Percentiles rank a stretch among this genome's conserved stretches.
These are phyloP conservation scores for Nannochloropsis gaditana DNA, from an alignment of 108 stramenopile genomes.

Conservation along the genomic window DNA sequence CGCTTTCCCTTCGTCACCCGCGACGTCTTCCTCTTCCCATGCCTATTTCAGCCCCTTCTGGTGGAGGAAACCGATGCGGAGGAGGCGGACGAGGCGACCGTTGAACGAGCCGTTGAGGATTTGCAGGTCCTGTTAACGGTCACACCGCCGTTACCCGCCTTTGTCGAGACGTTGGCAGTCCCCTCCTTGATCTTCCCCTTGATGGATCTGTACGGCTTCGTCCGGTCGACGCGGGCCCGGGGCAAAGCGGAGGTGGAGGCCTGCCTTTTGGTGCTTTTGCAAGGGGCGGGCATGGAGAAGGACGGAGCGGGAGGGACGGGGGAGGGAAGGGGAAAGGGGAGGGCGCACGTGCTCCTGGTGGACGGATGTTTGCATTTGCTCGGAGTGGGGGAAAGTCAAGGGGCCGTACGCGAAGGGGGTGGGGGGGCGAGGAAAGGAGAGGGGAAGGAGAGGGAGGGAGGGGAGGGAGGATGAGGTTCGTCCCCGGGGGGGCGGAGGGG, in stretches of 20 bases:
- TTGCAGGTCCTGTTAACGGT: not conserved
- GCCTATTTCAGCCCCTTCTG: not conserved
- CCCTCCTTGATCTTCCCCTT: not conserved
- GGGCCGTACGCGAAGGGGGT: not conserved
- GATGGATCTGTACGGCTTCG: not conserved
- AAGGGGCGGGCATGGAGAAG: not conserved
- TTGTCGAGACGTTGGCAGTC: slow-evolving; percentile 4
- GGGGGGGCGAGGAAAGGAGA: not conserved
- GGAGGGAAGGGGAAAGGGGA: not conserved
- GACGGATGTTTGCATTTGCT: not conserved
- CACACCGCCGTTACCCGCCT: not conserved
- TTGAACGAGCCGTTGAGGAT: not conserved
- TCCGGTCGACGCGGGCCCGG: not conserved
- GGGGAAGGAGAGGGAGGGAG: not conserved
- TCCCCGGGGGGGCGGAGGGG: not conserved
- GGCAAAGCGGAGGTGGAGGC: not conserved
- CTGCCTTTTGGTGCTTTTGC: not conserved
- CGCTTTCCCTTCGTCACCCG: not conserved
- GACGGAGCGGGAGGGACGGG: not conserved
- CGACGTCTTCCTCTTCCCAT: not conserved
- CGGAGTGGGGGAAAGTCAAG: not conserved
- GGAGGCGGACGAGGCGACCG: not conserved
- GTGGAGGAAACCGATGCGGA: not conserved
- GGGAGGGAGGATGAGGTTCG: not conserved
- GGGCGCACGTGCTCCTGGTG: not conserved